Evolutionary conservation across 2,329 filamentous ascomycete genomes (phyloP).

Genomic region (Pyricularia sp.): DNA sequence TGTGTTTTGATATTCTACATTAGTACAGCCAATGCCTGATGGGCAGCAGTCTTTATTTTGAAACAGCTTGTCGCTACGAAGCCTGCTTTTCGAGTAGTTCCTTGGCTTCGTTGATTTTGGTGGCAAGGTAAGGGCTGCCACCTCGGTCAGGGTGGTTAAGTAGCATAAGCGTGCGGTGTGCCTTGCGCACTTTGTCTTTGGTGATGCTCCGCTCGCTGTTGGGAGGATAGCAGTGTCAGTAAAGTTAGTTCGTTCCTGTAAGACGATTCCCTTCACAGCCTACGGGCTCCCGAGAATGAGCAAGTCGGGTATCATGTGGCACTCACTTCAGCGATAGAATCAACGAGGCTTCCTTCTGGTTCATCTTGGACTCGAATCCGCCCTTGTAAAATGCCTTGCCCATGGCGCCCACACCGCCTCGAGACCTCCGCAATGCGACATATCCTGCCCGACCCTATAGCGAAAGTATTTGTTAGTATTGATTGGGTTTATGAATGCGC

Average conservation of each 20-base stretch:
- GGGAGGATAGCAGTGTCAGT: not conserved
- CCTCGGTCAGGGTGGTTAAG: conserved; percentile 96
- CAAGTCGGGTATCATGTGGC: not conserved
- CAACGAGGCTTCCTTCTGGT: conserved; percentile 73
- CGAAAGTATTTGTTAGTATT: conserved; percentile 10
- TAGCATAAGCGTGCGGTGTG: conserved; percentile 90
- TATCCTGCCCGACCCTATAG: conserved; percentile 80
- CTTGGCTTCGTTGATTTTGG: conserved; percentile 97
- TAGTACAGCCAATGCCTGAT: not conserved
- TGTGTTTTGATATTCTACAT: not conserved
- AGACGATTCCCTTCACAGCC: not conserved
- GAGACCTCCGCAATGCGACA: conserved; percentile 73
- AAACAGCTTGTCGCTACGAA: conserved; percentile 4
- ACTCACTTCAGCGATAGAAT: conserved; percentile 80
- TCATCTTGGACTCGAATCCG: conserved; percentile 96
- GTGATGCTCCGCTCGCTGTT: conserved; percentile 70
- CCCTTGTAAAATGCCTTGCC: conserved; percentile 96
- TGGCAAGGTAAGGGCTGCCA: conserved; percentile 89
- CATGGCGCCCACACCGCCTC: conserved; percentile 63
- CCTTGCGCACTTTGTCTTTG: conserved; percentile 90
- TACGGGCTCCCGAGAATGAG: not conserved
- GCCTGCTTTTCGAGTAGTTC: conserved; percentile 72
- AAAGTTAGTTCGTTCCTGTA: not conserved
- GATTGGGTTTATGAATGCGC: conserved; percentile 1
- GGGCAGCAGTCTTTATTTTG: not conserved